Evolutionary conservation across 2,329 filamentous ascomycete species (phyloP), one percentile per base, ranked within the genome.

Genomic region (Aspergillus intermedius): DNA sequence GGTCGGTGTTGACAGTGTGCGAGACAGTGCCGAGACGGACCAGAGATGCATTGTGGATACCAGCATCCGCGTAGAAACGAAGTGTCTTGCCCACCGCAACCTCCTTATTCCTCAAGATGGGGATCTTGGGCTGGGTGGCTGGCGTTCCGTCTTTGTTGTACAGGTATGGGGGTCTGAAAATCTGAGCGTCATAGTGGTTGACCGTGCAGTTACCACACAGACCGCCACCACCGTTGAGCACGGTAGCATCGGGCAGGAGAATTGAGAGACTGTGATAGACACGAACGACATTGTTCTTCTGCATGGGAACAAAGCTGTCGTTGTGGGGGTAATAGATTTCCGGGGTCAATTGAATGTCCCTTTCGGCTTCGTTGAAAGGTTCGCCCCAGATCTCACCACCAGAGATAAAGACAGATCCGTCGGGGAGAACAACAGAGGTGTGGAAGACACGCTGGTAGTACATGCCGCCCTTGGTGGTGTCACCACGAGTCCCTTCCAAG

Each of bases 1-100:
- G 78, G 59, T 83, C 80, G 0, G 74, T 82, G 55, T 83, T 78
- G 43, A 81, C 71, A 1, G 77, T 74, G 60, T 82, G 79, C 1
- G 80, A 82, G 3, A 67, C 66, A 3, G 69, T 72, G 1, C 77
- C 74, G 42, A 73, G 70, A 5, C 79, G 69, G 23, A 83, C 60
- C 12, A 82, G 58, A 0, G 72, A 67, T 35, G 59, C 65, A 12
- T 56, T 54, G 1, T 62, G 57, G 5, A 57, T 52, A n/a, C 51
- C 49, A 21, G 61, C 35, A 6, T 44, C 46, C 12, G 41, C 22
- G 0, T 1, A 2, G 41, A 42, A 42, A 2, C 3, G 9, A 7
- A 42, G 1, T 2, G 2, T 15, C 4, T 3, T 3, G 2, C 41
- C 41, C 4, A 42, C 41, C 3, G 3, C 5, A 0, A 42, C 41